A percentile compares a stretch with the other conserved stretches of the same genome.
Conservation (phyloP, 768 basidiomycete species). For the Pisolithus marmoratus region DNA sequence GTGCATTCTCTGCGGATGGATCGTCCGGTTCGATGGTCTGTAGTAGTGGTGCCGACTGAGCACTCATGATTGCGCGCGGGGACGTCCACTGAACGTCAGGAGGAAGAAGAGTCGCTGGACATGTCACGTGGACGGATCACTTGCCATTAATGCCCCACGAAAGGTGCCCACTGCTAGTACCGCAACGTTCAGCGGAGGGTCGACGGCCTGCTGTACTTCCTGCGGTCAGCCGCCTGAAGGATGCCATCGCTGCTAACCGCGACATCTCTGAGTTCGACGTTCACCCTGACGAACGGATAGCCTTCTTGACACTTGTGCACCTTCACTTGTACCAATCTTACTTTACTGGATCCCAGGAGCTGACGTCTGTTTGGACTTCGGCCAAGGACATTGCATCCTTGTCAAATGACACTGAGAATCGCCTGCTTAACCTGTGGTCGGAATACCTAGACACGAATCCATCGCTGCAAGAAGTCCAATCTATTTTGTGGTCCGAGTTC, state of each 20-base stretch:
- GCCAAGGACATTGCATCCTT: background rate
- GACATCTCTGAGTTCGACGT: background rate
- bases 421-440: slow-evolving; percentile 34
- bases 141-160: background rate
- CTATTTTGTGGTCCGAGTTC: slow-evolving; percentile 45
- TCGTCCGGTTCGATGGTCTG: slow-evolving; percentile 90
- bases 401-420: slow-evolving; percentile 27
- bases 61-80: slow-evolving; percentile 48
- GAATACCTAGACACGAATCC: slow-evolving; percentile 38
- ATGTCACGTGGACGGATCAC: background rate
- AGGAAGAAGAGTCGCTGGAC: background rate
- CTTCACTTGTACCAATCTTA: slow-evolving; percentile 2
- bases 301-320: slow-evolving; percentile 3
- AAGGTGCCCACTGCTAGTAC: slow-evolving; percentile 1
- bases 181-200: background rate
- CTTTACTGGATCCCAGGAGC: background rate
- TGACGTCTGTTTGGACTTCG: slow-evolving; percentile 1
- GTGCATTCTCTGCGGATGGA: slow-evolving; percentile 26
- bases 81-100: too few relatives aligned
- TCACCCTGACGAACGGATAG: slow-evolving; percentile 2
- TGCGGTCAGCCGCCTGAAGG: background rate
- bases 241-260: background rate
- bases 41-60: slow-evolving; percentile 52
- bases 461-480: slow-evolving; percentile 37
- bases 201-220: slow-evolving; percentile 5